phyloP scores from a whole-genome alignment of 176 grass and related monocot species.

The Phyllostachys edulis region DNA sequence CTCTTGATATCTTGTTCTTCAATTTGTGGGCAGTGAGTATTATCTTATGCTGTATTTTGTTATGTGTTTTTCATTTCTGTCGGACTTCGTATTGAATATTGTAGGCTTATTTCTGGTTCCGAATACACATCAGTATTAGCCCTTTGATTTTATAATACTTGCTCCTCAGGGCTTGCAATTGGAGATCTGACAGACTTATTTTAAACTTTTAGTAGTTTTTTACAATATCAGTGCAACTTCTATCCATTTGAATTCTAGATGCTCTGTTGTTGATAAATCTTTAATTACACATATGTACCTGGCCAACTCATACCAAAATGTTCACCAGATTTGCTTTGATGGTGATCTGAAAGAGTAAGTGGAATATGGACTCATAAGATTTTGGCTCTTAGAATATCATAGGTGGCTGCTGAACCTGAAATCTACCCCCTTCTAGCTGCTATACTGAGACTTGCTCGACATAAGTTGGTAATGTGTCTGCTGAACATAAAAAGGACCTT shows the following conservation, averaged over 20 bases:
- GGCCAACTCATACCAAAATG: neutral
- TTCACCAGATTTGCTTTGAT: neutral
- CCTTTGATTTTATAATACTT: neutral
- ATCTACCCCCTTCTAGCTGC: neutral
- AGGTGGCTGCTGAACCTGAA: neutral
- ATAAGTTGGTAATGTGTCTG: neutral
- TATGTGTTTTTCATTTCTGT: neutral
- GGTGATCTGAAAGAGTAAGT: neutral
- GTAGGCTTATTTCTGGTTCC: neutral
- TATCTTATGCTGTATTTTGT: neutral
- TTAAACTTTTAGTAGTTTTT: neutral
- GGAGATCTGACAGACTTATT: neutral
- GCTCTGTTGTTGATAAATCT: neutral
- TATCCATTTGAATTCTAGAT: neutral
- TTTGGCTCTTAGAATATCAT: neutral
- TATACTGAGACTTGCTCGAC: neutral
- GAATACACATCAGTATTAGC: neutral
- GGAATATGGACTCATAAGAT: neutral
- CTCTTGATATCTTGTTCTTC: neutral
- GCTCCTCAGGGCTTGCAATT: neutral
- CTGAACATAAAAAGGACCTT: neutral
- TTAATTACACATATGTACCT: neutral
- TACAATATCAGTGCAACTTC: neutral
- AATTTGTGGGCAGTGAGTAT: neutral
- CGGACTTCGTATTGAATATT: neutral